Evolutionary conservation across 2,329 filamentous ascomycete species (phyloP).

Genomic region (Cryphonectria parasitica): DNA sequence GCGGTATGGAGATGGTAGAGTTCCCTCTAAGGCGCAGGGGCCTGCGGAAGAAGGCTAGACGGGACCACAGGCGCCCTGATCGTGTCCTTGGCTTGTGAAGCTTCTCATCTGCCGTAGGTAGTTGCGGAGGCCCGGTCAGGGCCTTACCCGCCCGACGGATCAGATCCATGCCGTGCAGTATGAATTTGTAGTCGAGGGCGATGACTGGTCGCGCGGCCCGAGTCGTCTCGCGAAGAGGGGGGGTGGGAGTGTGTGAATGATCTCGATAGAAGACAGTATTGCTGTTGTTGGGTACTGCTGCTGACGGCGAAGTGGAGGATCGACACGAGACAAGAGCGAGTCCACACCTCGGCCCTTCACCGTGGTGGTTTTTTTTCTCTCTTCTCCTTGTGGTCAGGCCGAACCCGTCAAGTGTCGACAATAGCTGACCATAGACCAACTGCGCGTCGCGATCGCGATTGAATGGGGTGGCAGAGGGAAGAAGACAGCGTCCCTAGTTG

Average conservation of each 20-base stretch:
- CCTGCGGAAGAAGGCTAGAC: slow-evolving; percentile 80
- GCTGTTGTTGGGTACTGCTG: not conserved
- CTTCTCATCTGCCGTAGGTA: slow-evolving; percentile 59
- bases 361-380: not conserved
- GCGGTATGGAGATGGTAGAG: slow-evolving; percentile 87
- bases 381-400: not conserved
- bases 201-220: slow-evolving; percentile 10
- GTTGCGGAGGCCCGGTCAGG: slow-evolving; percentile 47
- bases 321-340: slow-evolving; percentile 5
- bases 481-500: not conserved
- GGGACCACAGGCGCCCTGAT: slow-evolving; percentile 46
- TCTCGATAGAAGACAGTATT: not conserved
- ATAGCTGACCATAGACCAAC: not conserved
- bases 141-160: slow-evolving; percentile 59
- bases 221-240: not conserved
- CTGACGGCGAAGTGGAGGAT: not conserved
- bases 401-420: not conserved
- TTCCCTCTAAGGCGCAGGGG: slow-evolving; percentile 89
- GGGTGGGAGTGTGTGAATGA: not conserved
- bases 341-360: slow-evolving; percentile 1
- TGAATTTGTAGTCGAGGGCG: slow-evolving; percentile 24
- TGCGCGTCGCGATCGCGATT: not conserved
- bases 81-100: slow-evolving; percentile 24
- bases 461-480: not conserved
- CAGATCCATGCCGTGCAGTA: slow-evolving; percentile 55